Conservation (phyloP, 2,329 filamentous ascomycete genomes). For the Paraphaeosphaeria sporulosa region DNA sequence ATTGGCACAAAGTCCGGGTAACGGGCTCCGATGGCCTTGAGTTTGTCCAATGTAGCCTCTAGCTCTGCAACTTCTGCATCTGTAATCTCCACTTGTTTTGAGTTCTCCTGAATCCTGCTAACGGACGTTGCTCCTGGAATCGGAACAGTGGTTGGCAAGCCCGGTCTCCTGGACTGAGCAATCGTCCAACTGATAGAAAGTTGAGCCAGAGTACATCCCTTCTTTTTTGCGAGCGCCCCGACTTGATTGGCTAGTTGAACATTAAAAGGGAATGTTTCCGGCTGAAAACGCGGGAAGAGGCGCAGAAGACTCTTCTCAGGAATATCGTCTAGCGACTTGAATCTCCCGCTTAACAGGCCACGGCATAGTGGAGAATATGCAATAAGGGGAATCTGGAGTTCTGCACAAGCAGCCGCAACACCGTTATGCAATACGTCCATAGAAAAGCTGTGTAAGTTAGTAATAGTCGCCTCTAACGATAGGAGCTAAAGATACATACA, state of each 20-base stretch:
- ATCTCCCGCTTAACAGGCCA: constrained; percentile 53
- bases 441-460: no score
- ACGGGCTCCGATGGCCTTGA: neutral
- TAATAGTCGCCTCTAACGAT: no score
- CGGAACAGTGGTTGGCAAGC: constrained; percentile 30
- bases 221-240: constrained; percentile 65
- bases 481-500: constrained; percentile 41
- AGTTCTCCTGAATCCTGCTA: constrained; percentile 65
- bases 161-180: neutral
- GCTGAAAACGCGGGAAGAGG: constrained; percentile 65
- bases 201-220: constrained; percentile 65
- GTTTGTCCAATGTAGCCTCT: neutral
- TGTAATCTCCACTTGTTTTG: constrained; percentile 58
- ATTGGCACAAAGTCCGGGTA: neutral
- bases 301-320: constrained; percentile 57
- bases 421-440: no score
- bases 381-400: constrained; percentile 70
- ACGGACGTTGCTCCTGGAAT: constrained; percentile 68
- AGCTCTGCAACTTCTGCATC: constrained; percentile 57
- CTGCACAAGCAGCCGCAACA: constrained; percentile 19
- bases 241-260: constrained; percentile 66
- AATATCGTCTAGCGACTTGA: constrained; percentile 61
- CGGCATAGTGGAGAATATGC: constrained; percentile 71
- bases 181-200: constrained; percentile 67
- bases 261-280: constrained; percentile 68